A percentile compares a stretch with the other conserved stretches of the same genome.
Evolutionary conservation across 176 grass and related monocot species (phyloP).

Genomic region (Chrysopogon serrulatus): DNA sequence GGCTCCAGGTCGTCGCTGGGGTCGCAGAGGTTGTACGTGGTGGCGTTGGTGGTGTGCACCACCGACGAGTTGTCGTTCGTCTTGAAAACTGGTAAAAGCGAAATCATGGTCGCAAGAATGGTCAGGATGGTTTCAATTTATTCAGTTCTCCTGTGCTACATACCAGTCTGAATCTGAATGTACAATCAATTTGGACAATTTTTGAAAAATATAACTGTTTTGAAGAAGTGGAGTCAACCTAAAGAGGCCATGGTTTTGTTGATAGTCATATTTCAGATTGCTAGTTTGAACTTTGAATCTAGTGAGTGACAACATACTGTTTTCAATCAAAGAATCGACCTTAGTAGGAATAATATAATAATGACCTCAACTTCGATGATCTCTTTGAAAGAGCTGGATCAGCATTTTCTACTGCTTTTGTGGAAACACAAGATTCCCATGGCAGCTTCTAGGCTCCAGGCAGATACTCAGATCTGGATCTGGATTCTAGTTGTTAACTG

Average conservation of each 20-base stretch:
- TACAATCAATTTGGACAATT: background rate
- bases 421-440: background rate
- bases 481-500: background rate
- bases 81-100: conserved; percentile 50
- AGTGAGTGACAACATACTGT: background rate
- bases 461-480: conserved; percentile 33
- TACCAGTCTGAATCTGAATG: background rate
- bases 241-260: background rate
- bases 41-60: conserved; percentile 52
- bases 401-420: background rate
- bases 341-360: background rate
- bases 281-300: background rate
- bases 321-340: background rate
- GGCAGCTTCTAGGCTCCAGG: background rate
- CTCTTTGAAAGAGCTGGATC: background rate
- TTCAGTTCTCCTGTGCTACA: background rate
- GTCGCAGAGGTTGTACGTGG: conserved; percentile 52
- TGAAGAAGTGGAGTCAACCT: background rate
- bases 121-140: background rate
- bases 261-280: background rate
- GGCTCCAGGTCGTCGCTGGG: conserved; percentile 27
- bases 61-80: conserved; percentile 72
- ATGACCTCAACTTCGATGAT: background rate
- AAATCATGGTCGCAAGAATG: background rate
- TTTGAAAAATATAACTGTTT: too few species aligned